A percentile compares a stretch with the other conserved stretches of the same genome.
Evolutionary conservation across 495 filamentous ascomycete species (phyloP).

Genomic region (Penicillium silybi): DNA sequence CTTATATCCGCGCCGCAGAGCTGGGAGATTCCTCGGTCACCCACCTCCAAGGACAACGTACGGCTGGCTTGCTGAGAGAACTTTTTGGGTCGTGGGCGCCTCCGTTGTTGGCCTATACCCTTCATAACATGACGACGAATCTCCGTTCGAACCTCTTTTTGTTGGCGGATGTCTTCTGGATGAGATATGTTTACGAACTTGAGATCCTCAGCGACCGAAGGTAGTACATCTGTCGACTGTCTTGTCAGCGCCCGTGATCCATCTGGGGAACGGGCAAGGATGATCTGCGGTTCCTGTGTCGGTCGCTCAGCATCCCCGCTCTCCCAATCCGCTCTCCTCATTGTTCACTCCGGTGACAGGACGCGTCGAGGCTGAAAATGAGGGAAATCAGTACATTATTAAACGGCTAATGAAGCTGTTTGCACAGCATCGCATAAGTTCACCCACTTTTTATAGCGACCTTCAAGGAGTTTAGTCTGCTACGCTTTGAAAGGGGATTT

Average conservation of each 20-base stretch:
- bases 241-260: not conserved
- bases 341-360: not conserved
- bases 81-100: slow-evolving; percentile 5
- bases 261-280: not conserved
- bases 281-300: not conserved
- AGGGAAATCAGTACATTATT: too few species aligned
- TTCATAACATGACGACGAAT: slow-evolving; percentile 11
- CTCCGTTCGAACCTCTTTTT: slow-evolving; percentile 7
- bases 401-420: too few species aligned
- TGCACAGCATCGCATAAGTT: too few species aligned
- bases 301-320: not conserved
- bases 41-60: not conserved
- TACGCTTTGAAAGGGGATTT: too few species aligned
- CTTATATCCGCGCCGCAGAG: not conserved
- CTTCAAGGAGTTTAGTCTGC: too few species aligned
- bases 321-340: slow-evolving; percentile 2
- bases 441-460: too few species aligned
- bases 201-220: slow-evolving; percentile 1
- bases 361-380: too few species aligned
- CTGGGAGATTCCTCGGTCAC: not conserved
- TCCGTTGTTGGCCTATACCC: slow-evolving; percentile 6
- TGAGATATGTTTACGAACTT: slow-evolving; percentile 10
- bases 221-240: not conserved
- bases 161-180: slow-evolving; percentile 4
- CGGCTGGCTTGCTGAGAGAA: not conserved